Evolutionary conservation across 345 rosid species (phyloP), one percentile per base, ranked within the genome.

Genomic region (Moricandia moricandioides): DNA sequence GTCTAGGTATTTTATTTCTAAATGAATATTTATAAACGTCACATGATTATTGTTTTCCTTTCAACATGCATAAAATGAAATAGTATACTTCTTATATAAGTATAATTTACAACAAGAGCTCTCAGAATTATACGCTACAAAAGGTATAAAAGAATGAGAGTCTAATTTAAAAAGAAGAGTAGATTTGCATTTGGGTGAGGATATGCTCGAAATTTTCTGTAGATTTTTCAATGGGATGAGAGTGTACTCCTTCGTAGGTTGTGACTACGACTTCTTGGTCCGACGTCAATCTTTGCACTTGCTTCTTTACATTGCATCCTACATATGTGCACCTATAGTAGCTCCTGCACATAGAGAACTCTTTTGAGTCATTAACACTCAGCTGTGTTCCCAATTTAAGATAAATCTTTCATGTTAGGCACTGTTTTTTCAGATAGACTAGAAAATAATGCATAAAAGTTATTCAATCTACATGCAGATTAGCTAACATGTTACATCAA

Each of bases 291-390:
- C 97, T 78, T 33, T 95, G 99, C 17, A 95, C 92, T 80, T 95
- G 99, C 82, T 95, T 95, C 87, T 95, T 95, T 72, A 95, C 99
- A 59, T 83, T 85, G 84, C 99, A 95, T 16, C 97, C 97, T 79
- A 83, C 82, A 71, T 85, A 79, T 7, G 99, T 88, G 57, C 99
- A 95, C n/a, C 91, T 79, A 37, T 95, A 95, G 68, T 95, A 95
- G 85, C 97, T 95, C 84, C 55, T 49, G 55, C 18, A 5, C 52
- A 45, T n/a, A 45, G 12, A 40, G 12, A n/a, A n/a, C 11, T 40
- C 3, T 1, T 27, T 27, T 27, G 1, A 27, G 29, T 27, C 1
- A 3, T 3, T 1, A 3, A 3, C 1, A 27, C 3, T 27, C 3
- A 27, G 3, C 1, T n/a, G 0, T n/a, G 21, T 47, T 47, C 54